These are phyloP conservation scores for Nematocida sp. DNA, from an alignment of 371 early-diverging fungal genomes.

Conservation along the genomic window DNA sequence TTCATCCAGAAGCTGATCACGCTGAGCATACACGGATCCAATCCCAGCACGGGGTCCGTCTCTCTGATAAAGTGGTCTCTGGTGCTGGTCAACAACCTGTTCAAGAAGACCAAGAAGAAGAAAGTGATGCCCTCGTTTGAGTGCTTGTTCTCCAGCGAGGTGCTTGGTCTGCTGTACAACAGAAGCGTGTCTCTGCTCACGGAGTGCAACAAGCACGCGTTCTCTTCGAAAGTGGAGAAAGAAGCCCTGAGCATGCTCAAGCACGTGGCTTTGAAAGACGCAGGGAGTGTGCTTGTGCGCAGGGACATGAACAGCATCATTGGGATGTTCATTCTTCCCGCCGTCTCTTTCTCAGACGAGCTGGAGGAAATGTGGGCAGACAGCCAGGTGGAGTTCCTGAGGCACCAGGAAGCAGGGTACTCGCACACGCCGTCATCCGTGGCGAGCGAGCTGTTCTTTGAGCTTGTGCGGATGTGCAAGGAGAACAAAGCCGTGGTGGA, in stretches of 20 bases:
- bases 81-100: constrained; percentile 54
- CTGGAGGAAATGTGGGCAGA: constrained; percentile 57
- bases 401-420: constrained; percentile 58
- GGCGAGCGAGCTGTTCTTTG: constrained; percentile 52
- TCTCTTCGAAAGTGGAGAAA: constrained; percentile 19
- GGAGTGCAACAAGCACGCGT: background rate
- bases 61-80: constrained; percentile 58
- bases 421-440: constrained; percentile 20
- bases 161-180: constrained; percentile 38
- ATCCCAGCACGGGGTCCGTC: constrained; percentile 17
- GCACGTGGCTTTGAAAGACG: constrained; percentile 28
- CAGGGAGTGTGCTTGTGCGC: constrained; percentile 38
- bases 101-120: constrained; percentile 61
- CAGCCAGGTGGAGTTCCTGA: constrained; percentile 58
- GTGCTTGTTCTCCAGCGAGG: background rate
- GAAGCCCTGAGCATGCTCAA: constrained; percentile 50
- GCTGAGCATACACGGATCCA: constrained; percentile 33
- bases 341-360: constrained; percentile 43
- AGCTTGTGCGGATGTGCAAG: constrained; percentile 57
- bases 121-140: constrained; percentile 46
- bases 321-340: constrained; percentile 54
- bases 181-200: constrained; percentile 2
- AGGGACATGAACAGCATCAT: constrained; percentile 41
- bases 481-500: constrained; percentile 31
- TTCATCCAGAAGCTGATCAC: constrained; percentile 46